phyloP scores from a whole-genome alignment of 2,329 filamentous ascomycete genomes.

The Alternaria dauci region DNA sequence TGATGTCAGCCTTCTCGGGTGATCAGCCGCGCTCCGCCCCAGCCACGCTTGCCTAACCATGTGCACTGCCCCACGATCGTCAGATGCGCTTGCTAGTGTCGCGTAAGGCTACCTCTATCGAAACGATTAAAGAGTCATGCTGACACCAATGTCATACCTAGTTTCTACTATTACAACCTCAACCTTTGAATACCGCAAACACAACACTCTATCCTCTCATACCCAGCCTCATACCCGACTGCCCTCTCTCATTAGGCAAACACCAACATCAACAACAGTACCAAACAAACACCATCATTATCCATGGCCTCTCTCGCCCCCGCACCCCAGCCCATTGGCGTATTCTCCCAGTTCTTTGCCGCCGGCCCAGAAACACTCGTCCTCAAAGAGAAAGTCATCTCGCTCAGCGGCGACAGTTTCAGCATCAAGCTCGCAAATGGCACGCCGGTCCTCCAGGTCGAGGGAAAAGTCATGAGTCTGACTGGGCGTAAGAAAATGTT shows the following conservation, averaged over 20 bases:
- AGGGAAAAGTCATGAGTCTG: constrained; percentile 63
- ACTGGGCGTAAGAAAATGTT: constrained; percentile 65
- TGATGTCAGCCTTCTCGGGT: not conserved
- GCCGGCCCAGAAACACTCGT: constrained; percentile 57
- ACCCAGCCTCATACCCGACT: not conserved
- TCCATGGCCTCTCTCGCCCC: constrained; percentile 24
- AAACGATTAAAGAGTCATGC: not conserved
- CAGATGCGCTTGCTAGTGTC: not conserved
- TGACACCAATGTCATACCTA: not conserved
- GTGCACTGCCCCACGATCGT: constrained; percentile 10
- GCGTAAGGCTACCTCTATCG: constrained; percentile 1
- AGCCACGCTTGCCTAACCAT: not conserved
- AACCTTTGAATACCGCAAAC: not conserved
- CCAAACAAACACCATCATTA: constrained; percentile 14
- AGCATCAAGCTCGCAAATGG: constrained; percentile 66
- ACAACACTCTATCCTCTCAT: not conserved
- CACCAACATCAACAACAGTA: not conserved
- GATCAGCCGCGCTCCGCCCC: constrained; percentile 4
- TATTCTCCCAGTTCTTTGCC: constrained; percentile 42
- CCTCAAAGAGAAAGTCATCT: constrained; percentile 69
- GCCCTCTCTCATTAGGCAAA: not conserved
- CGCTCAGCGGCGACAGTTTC: constrained; percentile 70
- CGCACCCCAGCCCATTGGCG: constrained; percentile 33
- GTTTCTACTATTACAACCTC: not conserved
- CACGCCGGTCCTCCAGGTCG: constrained; percentile 63